Percentiles rank a stretch among this genome's conserved stretches.
These are phyloP conservation scores for Aspergillus candidus DNA, from an alignment of 2,329 filamentous ascomycete species.

Conservation along the genomic window DNA sequence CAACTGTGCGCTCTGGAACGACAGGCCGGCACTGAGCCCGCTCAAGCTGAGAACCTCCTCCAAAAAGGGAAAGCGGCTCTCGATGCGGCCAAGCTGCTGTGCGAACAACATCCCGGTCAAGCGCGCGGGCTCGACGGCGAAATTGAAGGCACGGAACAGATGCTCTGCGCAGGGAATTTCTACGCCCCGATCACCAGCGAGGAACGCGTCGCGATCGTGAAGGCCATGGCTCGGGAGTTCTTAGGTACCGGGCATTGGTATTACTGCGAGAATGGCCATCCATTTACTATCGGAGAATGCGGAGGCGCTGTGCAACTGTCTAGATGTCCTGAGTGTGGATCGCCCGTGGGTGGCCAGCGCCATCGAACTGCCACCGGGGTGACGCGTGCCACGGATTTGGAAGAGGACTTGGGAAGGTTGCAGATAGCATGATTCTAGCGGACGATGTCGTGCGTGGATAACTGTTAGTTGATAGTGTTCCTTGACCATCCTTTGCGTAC, in stretches of 20 bases:
- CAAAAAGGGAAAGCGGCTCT: constrained; percentile 47
- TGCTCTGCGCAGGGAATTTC: constrained; percentile 45
- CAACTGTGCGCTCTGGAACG: constrained; percentile 43
- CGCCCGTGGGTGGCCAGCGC: constrained; percentile 49
- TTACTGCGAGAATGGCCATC: constrained; percentile 35
- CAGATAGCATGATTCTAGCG: neutral
- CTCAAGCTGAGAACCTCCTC: constrained; percentile 5
- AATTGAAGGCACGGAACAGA: constrained; percentile 41
- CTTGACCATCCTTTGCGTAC: no score
- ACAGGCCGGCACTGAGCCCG: neutral
- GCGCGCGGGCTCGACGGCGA: constrained; percentile 39
- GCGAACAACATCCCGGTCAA: constrained; percentile 17
- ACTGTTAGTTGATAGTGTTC: no score
- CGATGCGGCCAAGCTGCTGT: constrained; percentile 48
- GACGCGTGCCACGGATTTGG: constrained; percentile 52
- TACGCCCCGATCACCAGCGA: constrained; percentile 45
- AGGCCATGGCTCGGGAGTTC: constrained; percentile 49
- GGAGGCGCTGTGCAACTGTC: constrained; percentile 59
- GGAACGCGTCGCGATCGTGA: constrained; percentile 48
- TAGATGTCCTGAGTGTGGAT: constrained; percentile 58
- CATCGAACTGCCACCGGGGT: constrained; percentile 51
- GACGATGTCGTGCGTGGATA: no score
- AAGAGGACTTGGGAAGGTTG: constrained; percentile 16
- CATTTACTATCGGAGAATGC: constrained; percentile 60
- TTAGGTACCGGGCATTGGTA: constrained; percentile 48